Base-by-base conservation (phyloP, 179 eudicot genomes). In the Vitellaria paradoxa region DNA sequence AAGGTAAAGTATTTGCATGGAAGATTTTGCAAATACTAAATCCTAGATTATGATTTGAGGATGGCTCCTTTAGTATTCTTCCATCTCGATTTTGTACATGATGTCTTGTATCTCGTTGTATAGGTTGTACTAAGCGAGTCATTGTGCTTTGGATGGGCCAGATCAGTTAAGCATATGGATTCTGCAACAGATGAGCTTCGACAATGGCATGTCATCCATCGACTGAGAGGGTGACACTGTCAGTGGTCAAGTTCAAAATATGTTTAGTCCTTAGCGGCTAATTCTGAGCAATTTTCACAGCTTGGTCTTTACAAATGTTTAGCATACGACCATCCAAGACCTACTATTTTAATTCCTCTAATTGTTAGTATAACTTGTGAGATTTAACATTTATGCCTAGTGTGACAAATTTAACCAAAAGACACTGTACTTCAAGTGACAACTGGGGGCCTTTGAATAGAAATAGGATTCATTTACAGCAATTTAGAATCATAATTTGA, bases 281-380 rank as follows among this genome's bases (percentile, higher is more conserved):
- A n/a, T n/a, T n/a, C n/a, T n/a, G n/a, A n/a, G 91, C 86, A 50
- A 92, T 87, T 84, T 94, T 94, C 49, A 80, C 84, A 7, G 96
- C 94, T 42, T 92, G 96, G 9, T 94, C 94, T 1, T 73, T 85
- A 98, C 99, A 96, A 52, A 94, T 85, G 80, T 90, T 85, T 24
- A 94, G 92, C 97, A 96, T 96, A 68, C 89, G 86, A 76, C 97
- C 97, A 79, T 94, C 99, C 82, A 96, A 86, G 13, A 94, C 96
- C 98, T 94, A 83, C 10, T 23, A 79, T 53, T 69, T 42, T 56
- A 73, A 65, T 47, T 46, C 49, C 70, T 50, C 15, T 13, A n/a
- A 20, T 71, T 45, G 13, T 82, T 59, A 82, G 71, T 15, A 2
- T 30, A 30, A 37, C 23, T 66, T 46, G 1, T 17, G 13, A 50